Conservation (phyloP, 768 basidiomycete species). For the Pleurotus platypus region DNA sequence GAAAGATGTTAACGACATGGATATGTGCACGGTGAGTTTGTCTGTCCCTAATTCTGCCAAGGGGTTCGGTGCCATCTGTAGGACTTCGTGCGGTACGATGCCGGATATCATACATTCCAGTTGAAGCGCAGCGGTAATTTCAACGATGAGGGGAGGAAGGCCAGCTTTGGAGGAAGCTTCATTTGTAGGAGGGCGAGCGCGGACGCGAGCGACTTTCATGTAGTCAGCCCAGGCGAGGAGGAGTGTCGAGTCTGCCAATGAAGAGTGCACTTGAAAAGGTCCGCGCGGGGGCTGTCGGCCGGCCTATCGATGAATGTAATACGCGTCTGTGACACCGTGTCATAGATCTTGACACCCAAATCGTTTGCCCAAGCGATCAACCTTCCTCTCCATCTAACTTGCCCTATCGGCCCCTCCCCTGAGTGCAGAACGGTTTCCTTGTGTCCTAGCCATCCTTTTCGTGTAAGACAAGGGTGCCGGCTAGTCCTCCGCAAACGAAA, state of each 20-base stretch:
- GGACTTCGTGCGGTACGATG: conserved; percentile 71
- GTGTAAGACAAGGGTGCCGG: conserved; percentile 79
- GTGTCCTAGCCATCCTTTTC: conserved; percentile 96
- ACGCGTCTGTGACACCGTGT: conserved; percentile 69
- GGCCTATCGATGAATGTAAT: conserved; percentile 87
- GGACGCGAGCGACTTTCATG: conserved; percentile 85
- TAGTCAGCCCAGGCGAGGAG: conserved; percentile 93
- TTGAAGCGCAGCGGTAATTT: conserved; percentile 89
- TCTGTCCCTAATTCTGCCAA: conserved; percentile 11
- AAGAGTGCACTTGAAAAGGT: conserved; percentile 90
- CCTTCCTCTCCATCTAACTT: conserved; percentile 78
- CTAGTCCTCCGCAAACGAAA: conserved; percentile 90
- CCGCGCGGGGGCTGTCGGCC: conserved; percentile 80
- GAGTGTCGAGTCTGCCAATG: conserved; percentile 90
- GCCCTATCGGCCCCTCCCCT: conserved; percentile 95
- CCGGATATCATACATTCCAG: conserved; percentile 96
- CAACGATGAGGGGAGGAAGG: conserved; percentile 65
- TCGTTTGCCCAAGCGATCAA: conserved; percentile 98
- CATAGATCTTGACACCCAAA: conserved; percentile 89
- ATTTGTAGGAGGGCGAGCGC: conserved; percentile 49
- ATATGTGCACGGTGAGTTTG: conserved; percentile 12
- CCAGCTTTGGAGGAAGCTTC: conserved; percentile 40
- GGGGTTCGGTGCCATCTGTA: conserved; percentile 19
- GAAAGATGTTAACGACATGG: conserved; percentile 57
- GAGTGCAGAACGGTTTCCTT: conserved; percentile 80